Percentiles rank a stretch among this genome's conserved stretches.
These are phyloP conservation scores for Naegleria fowleri DNA, from an alignment of 208 protist genomes.

Conservation along the genomic window DNA sequence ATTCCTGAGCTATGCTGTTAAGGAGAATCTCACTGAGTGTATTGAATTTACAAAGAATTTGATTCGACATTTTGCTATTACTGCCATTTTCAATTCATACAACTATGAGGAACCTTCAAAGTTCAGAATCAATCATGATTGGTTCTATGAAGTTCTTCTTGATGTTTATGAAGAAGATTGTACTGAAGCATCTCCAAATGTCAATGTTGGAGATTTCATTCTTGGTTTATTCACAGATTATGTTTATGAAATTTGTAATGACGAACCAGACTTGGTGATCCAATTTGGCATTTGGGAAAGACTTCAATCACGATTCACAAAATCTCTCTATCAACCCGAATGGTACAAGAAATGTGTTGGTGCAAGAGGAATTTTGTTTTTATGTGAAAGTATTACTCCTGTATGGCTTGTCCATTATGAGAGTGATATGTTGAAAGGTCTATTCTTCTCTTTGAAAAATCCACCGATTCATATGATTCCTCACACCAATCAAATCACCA, in stretches of 20 bases:
- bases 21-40: not conserved
- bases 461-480: not conserved
- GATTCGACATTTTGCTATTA: not conserved
- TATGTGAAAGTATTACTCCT: not conserved
- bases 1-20: not conserved
- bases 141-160: constrained; percentile 10
- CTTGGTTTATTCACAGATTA: not conserved
- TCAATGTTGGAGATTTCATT: not conserved
- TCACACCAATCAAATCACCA: not conserved
- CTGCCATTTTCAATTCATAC: not conserved
- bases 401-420: not conserved
- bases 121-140: not conserved
- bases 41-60: not conserved
- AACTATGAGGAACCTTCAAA: not conserved
- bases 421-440: not conserved
- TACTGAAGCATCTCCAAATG: not conserved
- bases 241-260: not conserved
- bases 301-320: not conserved
- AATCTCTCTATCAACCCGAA: constrained; percentile 21
- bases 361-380: not conserved
- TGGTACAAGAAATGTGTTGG: constrained; percentile 29
- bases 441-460: constrained; percentile 30
- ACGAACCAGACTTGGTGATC: not conserved
- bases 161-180: not conserved
- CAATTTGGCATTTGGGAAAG: not conserved